Conservation (phyloP, 805 yeast genomes). For the Metschnikowia koreensis region DNA sequence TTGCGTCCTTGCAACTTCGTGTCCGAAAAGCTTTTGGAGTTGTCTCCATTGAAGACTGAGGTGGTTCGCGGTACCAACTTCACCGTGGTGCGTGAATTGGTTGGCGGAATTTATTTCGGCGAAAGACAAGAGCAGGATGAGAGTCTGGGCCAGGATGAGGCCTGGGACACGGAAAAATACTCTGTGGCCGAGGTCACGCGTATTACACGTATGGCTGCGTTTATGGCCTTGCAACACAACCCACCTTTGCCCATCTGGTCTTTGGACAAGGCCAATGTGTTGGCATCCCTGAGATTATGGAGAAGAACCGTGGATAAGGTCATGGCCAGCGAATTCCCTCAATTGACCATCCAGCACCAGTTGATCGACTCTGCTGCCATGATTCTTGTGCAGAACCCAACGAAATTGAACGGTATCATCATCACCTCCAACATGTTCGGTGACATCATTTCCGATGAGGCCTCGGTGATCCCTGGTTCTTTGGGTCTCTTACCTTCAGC, state of each 20-base stretch:
- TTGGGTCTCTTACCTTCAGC: slow-evolving; percentile 95
- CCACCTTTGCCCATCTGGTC: slow-evolving; percentile 98
- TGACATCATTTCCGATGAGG: slow-evolving; percentile 97
- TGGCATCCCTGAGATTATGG: slow-evolving; percentile 96
- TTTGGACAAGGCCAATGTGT: slow-evolving; percentile 94
- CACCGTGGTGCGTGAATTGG: slow-evolving; percentile 91
- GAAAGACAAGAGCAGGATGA: slow-evolving; percentile 91
- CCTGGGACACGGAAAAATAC: slow-evolving; percentile 92
- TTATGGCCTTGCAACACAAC: slow-evolving; percentile 84
- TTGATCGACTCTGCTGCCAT: slow-evolving; percentile 98
- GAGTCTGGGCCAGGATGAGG: slow-evolving; percentile 57
- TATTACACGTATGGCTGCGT: slow-evolving; percentile 98
- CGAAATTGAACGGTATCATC: slow-evolving; percentile 86
- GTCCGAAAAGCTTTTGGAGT: slow-evolving; percentile 74
- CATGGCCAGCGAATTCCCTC: slow-evolving; percentile 86
- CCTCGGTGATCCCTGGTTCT: slow-evolving; percentile 97
- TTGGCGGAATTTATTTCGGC: slow-evolving; percentile 98
- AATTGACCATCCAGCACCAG: slow-evolving; percentile 83
- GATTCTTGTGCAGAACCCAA: slow-evolving; percentile 91
- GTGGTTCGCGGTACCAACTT: slow-evolving; percentile 89
- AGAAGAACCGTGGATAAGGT: slow-evolving; percentile 87
- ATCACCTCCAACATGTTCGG: slow-evolving; percentile 97
- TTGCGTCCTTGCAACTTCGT: slow-evolving; percentile 95
- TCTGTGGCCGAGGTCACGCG: slow-evolving; percentile 90
- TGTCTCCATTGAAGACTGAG: slow-evolving; percentile 85